phyloP scores from a whole-genome alignment of 2,329 filamentous ascomycete species.

The Atkinsonella texensis region DNA sequence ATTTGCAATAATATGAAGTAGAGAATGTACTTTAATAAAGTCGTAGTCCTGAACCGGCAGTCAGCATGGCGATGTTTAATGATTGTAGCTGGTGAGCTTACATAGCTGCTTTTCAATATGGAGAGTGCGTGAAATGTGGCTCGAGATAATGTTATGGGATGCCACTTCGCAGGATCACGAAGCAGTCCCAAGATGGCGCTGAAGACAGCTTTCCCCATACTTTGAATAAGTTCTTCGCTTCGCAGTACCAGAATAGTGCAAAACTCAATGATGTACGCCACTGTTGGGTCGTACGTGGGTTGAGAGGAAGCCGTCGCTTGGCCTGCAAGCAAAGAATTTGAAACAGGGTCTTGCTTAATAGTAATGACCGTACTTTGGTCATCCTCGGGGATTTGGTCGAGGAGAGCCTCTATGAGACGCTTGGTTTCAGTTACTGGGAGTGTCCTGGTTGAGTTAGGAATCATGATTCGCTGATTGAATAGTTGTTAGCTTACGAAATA shows the following conservation, averaged over 20 bases:
- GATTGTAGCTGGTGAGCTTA: slow-evolving; percentile 32
- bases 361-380: slow-evolving; percentile 65
- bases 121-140: slow-evolving; percentile 78
- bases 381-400: slow-evolving; percentile 80
- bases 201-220: slow-evolving; percentile 67
- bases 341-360: slow-evolving; percentile 74
- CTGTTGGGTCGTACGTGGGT: slow-evolving; percentile 68
- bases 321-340: slow-evolving; percentile 47
- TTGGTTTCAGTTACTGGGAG: slow-evolving; percentile 22
- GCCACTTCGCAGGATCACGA: slow-evolving; percentile 65
- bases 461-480: not conserved
- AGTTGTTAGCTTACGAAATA: slow-evolving; percentile 50
- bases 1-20: slow-evolving; percentile 82
- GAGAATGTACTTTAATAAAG: slow-evolving; percentile 81
- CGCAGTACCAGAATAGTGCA: slow-evolving; percentile 71
- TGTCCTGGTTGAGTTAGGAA: slow-evolving; percentile 17
- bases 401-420: slow-evolving; percentile 51
- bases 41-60: slow-evolving; percentile 56
- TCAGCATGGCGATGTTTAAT: slow-evolving; percentile 10
- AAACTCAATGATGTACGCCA: slow-evolving; percentile 86
- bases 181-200: slow-evolving; percentile 72
- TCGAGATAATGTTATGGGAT: slow-evolving; percentile 73
- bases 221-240: slow-evolving; percentile 58
- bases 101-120: slow-evolving; percentile 73
- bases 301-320: slow-evolving; percentile 19